Base-by-base conservation (phyloP, 2,329 filamentous ascomycete species). In the Proliferodiscus dingleyae region DNA sequence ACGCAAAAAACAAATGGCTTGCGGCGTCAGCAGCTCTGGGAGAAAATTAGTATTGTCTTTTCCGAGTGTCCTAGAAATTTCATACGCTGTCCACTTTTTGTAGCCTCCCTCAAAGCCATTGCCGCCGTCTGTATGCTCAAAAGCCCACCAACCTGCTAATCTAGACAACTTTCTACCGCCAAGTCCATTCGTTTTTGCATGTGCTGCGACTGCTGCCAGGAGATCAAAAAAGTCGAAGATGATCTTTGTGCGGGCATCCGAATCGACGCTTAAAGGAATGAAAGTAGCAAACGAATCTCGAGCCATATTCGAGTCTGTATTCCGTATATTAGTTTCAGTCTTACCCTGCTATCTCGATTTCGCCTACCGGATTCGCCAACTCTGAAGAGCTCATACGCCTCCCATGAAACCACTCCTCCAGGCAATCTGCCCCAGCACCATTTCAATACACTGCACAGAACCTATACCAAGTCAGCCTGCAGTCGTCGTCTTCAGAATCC, bases 71-170 rank as follows among this genome's bases (percentile, higher is more conserved):
- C n/a, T n/a, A n/a, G 9, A 23, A 36, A 23, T 30, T 30, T 63
- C 79, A 67, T 71, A 90, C 85, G 72, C 83, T 56, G 84, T 73
- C 90, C 93, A 98, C 36, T 81, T 80, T 62, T 86, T 87, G 68
- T 98, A 98, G 44, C 91, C 90, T 32, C 88, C 88, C 56, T 97
- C 93, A 58, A 98, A 98, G 13, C 93, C 93, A 63, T 86, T 91
- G 33, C 86, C 87, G 5, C 82, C 82, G 63, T 97, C 90, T 37
- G 75, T 79, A 56, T 94, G 88, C 61, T 96, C 91, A 64, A 98
- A 98, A 1, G 91, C 89, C 93, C 93, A 98, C 93, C 93, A 98
- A 37, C 90, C 89, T 32, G 91, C 93, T 77, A 95, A 88, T 55
- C 93, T 81, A 8, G 93, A 97, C 44, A 98, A 77, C 66, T 97